phyloP scores from a whole-genome alignment of 1,284 basidiomycete species.

The Exsudoporus floridanus region DNA sequence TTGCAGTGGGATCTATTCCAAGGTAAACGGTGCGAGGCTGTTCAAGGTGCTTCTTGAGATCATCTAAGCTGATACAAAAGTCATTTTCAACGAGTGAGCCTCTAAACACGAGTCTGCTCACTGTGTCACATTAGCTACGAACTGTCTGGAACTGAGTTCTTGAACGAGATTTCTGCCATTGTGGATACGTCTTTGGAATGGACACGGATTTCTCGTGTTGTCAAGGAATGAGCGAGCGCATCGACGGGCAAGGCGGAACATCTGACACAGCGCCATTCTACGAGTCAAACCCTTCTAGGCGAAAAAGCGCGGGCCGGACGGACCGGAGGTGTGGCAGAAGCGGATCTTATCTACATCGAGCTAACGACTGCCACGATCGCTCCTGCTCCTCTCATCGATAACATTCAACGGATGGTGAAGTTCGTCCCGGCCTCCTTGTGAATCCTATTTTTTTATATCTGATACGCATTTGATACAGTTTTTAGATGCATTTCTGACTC shows the following conservation, averaged over 20 bases:
- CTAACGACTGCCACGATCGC: not conserved
- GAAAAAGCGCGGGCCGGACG: slow-evolving; percentile 14
- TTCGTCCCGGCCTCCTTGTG: too few relatives aligned
- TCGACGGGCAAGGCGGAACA: slow-evolving; percentile 25
- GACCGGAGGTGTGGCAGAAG: slow-evolving; percentile 2
- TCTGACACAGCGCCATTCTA: slow-evolving; percentile 3
- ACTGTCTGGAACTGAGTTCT: slow-evolving; percentile 28
- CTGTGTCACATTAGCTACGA: slow-evolving; percentile 35
- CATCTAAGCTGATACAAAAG: slow-evolving; percentile 22
- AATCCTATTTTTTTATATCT: too few relatives aligned
- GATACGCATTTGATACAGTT: too few relatives aligned
- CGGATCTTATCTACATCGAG: not conserved
- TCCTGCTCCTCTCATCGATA: too few relatives aligned
- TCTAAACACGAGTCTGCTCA: slow-evolving; percentile 12
- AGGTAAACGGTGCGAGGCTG: slow-evolving; percentile 69
- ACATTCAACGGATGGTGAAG: too few relatives aligned
- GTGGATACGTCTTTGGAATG: slow-evolving; percentile 17
- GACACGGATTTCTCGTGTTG: not conserved
- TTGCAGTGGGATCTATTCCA: slow-evolving; percentile 92
- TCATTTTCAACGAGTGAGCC: not conserved
- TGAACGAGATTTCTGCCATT: slow-evolving; percentile 21
- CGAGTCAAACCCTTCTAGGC: not conserved
- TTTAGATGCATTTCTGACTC: too few relatives aligned
- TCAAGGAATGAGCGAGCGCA: slow-evolving; percentile 10
- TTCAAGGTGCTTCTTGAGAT: slow-evolving; percentile 33